Evolutionary conservation across 2,329 filamentous ascomycete genomes (phyloP).

Genomic region (Verticillium isaacii): DNA sequence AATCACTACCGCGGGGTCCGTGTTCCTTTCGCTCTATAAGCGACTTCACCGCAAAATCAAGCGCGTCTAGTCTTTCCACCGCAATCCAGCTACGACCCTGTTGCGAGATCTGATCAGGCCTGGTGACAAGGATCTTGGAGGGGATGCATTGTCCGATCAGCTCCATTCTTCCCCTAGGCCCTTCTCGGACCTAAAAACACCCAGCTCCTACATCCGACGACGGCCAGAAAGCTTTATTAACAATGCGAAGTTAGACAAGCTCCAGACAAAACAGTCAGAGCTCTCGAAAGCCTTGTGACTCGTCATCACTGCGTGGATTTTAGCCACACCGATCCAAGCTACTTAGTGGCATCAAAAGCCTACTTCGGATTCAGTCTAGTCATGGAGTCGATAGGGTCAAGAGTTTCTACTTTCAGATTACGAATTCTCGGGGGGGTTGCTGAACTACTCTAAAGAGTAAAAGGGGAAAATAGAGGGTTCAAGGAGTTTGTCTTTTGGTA

Average conservation of each 20-base stretch:
- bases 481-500: constrained; percentile 8
- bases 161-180: no score
- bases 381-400: constrained; percentile 9
- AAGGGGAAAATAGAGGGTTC: constrained; percentile 8
- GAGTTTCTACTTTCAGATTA: constrained; percentile 5
- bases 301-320: background rate
- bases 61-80: no score
- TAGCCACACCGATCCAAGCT: constrained; percentile 5
- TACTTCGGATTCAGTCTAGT: constrained; percentile 6
- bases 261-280: background rate
- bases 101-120: background rate
- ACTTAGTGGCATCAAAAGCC: constrained; percentile 6
- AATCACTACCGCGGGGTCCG: no score
- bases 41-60: no score
- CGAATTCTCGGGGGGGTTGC: constrained; percentile 3
- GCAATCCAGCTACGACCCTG: background rate
- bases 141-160: no score
- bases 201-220: no score
- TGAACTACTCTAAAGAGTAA: constrained; percentile 6
- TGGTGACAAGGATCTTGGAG: no score
- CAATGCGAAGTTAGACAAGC: background rate
- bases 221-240: background rate
- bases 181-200: no score
- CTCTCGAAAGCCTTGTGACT: background rate
- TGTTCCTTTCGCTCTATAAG: no score